phyloP scores from a whole-genome alignment of 768 basidiomycete species.

The Trametes maxima region DNA sequence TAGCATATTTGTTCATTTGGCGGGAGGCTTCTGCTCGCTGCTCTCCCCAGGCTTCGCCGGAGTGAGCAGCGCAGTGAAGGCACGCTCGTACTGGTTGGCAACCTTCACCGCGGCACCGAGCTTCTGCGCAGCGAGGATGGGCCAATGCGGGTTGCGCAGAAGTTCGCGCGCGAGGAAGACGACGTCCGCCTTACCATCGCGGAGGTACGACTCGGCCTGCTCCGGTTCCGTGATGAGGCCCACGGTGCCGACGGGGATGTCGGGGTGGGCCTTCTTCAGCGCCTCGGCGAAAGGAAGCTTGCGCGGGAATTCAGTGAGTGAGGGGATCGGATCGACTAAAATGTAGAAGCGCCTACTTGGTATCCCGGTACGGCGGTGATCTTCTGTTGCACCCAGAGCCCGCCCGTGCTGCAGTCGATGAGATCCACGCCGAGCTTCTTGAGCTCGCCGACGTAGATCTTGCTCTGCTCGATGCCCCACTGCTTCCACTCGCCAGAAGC shows the following conservation, averaged over 20 bases:
- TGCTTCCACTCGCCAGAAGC: conserved; percentile 57
- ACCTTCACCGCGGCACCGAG: conserved; percentile 67
- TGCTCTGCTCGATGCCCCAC: conserved; percentile 83
- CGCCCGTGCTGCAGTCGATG: conserved; percentile 65
- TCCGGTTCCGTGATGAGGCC: conserved; percentile 70
- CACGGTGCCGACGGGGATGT: conserved; percentile 60
- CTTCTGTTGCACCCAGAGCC: conserved; percentile 62
- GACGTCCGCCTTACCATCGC: conserved; percentile 67
- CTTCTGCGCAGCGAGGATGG: conserved; percentile 59
- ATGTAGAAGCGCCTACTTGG: conserved; percentile 45
- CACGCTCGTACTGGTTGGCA: conserved; percentile 73
- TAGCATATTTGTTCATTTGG: not conserved
- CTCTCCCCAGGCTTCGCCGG: conserved; percentile 6
- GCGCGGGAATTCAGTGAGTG: not conserved
- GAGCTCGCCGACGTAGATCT: conserved; percentile 55
- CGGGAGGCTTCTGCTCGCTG: not conserved
- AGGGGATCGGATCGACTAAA: not conserved
- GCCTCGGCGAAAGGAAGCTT: conserved; percentile 71
- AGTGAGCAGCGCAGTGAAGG: conserved; percentile 47
- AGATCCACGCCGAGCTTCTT: conserved; percentile 69
- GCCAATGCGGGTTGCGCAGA: conserved; percentile 67
- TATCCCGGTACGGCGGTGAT: conserved; percentile 59
- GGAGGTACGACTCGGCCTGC: conserved; percentile 62
- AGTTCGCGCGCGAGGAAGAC: conserved; percentile 69
- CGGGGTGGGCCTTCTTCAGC: conserved; percentile 61